phyloP scores from a whole-genome alignment of 768 basidiomycete species.

The Asterophora parasitica region DNA sequence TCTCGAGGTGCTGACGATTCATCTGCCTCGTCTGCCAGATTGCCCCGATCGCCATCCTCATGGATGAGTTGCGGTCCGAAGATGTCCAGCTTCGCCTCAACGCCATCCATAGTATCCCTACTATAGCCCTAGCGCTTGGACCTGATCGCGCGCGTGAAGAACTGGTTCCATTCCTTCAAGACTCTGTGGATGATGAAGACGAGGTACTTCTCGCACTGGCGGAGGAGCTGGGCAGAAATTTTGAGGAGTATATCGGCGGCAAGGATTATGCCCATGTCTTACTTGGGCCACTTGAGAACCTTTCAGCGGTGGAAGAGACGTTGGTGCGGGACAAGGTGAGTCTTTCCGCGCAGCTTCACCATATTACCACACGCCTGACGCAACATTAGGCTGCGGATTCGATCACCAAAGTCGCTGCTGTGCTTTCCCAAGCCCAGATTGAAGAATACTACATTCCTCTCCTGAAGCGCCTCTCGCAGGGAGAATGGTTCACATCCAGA shows the following conservation, averaged over 20 bases:
- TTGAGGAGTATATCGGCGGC: constrained; percentile 94
- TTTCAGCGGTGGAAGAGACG: constrained; percentile 96
- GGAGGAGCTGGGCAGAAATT: constrained; percentile 88
- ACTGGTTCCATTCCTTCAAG: constrained; percentile 94
- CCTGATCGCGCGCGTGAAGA: constrained; percentile 94
- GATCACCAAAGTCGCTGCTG: constrained; percentile 80
- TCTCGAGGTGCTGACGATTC: constrained; percentile 5
- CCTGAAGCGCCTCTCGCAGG: constrained; percentile 79
- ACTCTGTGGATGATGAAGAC: constrained; percentile 99
- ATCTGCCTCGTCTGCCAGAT: constrained; percentile 42
- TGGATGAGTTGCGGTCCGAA: constrained; percentile 97
- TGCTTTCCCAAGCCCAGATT: constrained; percentile 73
- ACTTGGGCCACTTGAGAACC: constrained; percentile 88
- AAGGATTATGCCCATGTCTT: constrained; percentile 80
- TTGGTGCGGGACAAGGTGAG: constrained; percentile 93
- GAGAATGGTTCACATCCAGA: constrained; percentile 98
- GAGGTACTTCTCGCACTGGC: constrained; percentile 94
- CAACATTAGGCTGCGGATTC: constrained; percentile 82
- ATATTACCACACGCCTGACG: constrained; percentile 9
- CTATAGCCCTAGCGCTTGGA: constrained; percentile 95
- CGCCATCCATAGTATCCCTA: constrained; percentile 95
- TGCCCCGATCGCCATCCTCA: constrained; percentile 92
- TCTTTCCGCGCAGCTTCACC: constrained; percentile 9
- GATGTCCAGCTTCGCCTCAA: constrained; percentile 95
- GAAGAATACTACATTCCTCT: constrained; percentile 92